Percentiles rank a stretch among this genome's conserved stretches.
Conservation (phyloP, 495 filamentous ascomycete species). For the Penicillium arizonense region DNA sequence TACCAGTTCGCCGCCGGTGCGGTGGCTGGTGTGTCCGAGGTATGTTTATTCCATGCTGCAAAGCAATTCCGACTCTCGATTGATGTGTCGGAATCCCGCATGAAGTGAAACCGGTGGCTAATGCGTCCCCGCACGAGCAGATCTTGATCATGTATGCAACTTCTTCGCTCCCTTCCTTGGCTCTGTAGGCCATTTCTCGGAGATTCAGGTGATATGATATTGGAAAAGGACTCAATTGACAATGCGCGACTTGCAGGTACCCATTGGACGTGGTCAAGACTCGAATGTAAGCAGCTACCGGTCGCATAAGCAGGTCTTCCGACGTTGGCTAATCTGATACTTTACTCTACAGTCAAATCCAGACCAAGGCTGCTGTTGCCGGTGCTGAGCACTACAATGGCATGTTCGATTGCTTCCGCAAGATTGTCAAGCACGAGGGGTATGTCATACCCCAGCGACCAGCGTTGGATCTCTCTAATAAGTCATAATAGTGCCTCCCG, state of each 20-base stretch:
- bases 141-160: constrained; percentile 77
- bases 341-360: constrained; percentile 66
- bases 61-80: neutral
- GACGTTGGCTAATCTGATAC: constrained; percentile 12
- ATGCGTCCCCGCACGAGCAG: constrained; percentile 47
- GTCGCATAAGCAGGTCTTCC: constrained; percentile 11
- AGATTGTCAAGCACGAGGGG: constrained; percentile 95
- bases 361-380: constrained; percentile 60
- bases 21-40: constrained; percentile 90
- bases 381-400: constrained; percentile 86
- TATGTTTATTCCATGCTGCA: constrained; percentile 35
- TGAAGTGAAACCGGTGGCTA: constrained; percentile 13
- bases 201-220: neutral
- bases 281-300: constrained; percentile 67
- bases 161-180: constrained; percentile 2
- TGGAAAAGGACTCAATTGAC: constrained; percentile 10
- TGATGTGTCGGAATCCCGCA: neutral
- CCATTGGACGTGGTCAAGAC: constrained; percentile 98
- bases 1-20: constrained; percentile 90
- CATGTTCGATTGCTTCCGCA: constrained; percentile 96
- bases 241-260: constrained; percentile 63
- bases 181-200: neutral
- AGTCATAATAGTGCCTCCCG: constrained; percentile 64
- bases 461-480: constrained; percentile 4
- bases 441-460: constrained; percentile 35